These are phyloP conservation scores for Vitis hybrid DNA, from an alignment of 177 flowering plant genomes.

Conservation along the genomic window DNA sequence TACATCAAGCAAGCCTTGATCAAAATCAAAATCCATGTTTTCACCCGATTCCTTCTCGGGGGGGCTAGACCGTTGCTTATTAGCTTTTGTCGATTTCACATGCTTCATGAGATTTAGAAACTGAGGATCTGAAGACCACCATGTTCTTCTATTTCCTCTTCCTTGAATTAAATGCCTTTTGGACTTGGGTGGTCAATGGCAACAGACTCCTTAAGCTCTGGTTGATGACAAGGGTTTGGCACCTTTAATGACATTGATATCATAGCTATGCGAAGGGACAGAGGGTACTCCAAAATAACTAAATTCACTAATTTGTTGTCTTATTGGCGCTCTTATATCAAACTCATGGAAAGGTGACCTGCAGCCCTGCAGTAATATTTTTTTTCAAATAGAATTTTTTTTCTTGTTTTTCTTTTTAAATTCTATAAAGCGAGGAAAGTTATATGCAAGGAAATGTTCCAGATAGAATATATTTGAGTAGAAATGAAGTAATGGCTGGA, in stretches of 20 bases:
- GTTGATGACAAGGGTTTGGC: conserved; percentile 12
- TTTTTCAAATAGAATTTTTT: no score
- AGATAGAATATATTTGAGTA: no score
- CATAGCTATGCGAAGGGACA: conserved; percentile 56
- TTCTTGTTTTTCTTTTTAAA: no score
- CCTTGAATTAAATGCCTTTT: conserved; percentile 56
- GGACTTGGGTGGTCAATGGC: conserved; percentile 30
- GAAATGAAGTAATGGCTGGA: no score
- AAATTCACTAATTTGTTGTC: conserved; percentile 31
- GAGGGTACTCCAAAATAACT: conserved; percentile 74
- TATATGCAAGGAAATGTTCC: no score
- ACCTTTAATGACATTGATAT: conserved; percentile 56
- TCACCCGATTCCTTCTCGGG: conserved; percentile 19
- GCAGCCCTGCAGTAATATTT: conserved; percentile 40
- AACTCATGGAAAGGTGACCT: conserved; percentile 62
- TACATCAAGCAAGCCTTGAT: conserved; percentile 57
- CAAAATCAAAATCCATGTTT: conserved; percentile 54
- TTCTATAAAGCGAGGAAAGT: no score
- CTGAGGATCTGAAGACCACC: conserved; percentile 36
- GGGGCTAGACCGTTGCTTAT: background rate
- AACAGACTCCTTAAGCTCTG: conserved; percentile 14
- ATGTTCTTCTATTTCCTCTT: conserved; percentile 67
- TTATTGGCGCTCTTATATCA: conserved; percentile 50
- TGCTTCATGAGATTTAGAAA: conserved; percentile 46
- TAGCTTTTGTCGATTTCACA: conserved; percentile 8